These are phyloP conservation scores for Xylariaceae sp. DNA, from an alignment of 2,329 filamentous ascomycete genomes.

Conservation along the genomic window DNA sequence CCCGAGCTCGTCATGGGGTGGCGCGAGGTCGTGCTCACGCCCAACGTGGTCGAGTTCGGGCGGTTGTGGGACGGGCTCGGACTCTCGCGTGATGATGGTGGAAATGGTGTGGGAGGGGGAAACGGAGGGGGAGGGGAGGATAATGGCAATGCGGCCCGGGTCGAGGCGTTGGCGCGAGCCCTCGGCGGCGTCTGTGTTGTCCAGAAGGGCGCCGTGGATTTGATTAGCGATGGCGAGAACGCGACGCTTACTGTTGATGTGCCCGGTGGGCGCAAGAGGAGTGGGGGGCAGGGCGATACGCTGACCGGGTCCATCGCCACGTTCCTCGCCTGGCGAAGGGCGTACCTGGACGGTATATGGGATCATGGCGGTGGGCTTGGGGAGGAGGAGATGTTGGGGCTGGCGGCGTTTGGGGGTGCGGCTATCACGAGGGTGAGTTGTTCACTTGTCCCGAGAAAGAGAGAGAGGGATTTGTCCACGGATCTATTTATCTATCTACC, in stretches of 20 bases:
- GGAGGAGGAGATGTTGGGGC: slow-evolving; percentile 65
- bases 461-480: too few relatives aligned
- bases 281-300: slow-evolving; percentile 94
- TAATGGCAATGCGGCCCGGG: slow-evolving; percentile 41
- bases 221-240: slow-evolving; percentile 76
- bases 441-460: too few relatives aligned
- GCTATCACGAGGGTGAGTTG: slow-evolving; percentile 75
- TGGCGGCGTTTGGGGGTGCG: slow-evolving; percentile 86
- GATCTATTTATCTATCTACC: not conserved
- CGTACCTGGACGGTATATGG: slow-evolving; percentile 86
- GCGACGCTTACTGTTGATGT: slow-evolving; percentile 77
- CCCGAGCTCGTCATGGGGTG: slow-evolving; percentile 82
- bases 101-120: not conserved
- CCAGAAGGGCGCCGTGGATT: slow-evolving; percentile 83
- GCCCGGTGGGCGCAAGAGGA: slow-evolving; percentile 82
- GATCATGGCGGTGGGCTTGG: slow-evolving; percentile 56
- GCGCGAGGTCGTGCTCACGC: slow-evolving; percentile 82
- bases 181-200: slow-evolving; percentile 89
- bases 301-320: slow-evolving; percentile 88
- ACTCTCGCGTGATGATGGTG: slow-evolving; percentile 48
- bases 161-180: slow-evolving; percentile 70
- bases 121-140: slow-evolving; percentile 27
- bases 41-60: slow-evolving; percentile 92
- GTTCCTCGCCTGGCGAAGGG: slow-evolving; percentile 83
- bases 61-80: slow-evolving; percentile 75